Conservation (phyloP, 208 protist species). For the Eutreptiella sp. region DNA sequence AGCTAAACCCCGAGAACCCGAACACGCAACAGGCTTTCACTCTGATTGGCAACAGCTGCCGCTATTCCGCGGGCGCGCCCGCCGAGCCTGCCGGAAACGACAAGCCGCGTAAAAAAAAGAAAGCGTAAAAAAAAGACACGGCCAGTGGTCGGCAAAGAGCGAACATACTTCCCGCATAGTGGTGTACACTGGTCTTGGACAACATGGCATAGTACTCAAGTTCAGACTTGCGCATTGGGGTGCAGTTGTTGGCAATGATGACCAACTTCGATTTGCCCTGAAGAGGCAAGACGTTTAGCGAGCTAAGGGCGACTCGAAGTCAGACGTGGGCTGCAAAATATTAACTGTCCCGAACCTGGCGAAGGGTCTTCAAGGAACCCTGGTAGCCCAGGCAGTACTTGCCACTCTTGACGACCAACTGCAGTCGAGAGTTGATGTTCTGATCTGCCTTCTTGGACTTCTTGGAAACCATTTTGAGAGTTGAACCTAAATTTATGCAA, state of each 20-base stretch:
- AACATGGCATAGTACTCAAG: constrained; percentile 99
- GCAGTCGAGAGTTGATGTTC: constrained; percentile 97
- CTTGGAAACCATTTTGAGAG: constrained; percentile 75
- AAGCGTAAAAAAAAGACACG: constrained; percentile 2
- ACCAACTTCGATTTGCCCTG: constrained; percentile 96
- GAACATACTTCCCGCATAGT: constrained; percentile 98
- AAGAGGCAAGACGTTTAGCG: no score
- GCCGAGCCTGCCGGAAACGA: no score
- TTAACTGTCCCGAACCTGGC: no score
- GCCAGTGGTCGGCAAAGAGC: not conserved
- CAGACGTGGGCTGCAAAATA: constrained; percentile 30
- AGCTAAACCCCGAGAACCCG: no score
- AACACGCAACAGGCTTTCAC: no score
- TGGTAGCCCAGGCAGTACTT: constrained; percentile 98
- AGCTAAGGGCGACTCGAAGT: constrained; percentile 4
- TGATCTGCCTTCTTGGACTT: constrained; percentile 93
- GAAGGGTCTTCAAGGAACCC: constrained; percentile 92
- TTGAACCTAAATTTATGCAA: no score
- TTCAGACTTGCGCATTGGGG: constrained; percentile 95
- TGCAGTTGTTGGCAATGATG: constrained; percentile 97
- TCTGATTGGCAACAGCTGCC: no score
- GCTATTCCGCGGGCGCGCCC: no score
- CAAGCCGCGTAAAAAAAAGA: not conserved
- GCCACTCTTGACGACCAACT: constrained; percentile 98
- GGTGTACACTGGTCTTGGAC: constrained; percentile 95